Evolutionary conservation across 176 grass and related monocot species (phyloP).

Genomic region (Poa annua): DNA sequence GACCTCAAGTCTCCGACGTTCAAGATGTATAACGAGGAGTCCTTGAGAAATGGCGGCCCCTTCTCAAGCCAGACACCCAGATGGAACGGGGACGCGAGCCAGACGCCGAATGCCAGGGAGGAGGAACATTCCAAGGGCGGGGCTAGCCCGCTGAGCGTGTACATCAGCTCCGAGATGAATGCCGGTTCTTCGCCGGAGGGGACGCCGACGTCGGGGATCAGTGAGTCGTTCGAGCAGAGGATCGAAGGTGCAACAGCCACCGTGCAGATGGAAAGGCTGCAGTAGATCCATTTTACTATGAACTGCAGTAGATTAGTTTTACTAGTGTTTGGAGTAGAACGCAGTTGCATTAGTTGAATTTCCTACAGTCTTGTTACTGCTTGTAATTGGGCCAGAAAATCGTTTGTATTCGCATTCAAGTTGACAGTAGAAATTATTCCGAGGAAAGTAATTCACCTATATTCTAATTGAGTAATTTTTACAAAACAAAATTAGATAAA

Average conservation of each 20-base stretch:
- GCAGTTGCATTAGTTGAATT: not conserved
- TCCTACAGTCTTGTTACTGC: not conserved
- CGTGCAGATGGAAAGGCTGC: conserved; percentile 1
- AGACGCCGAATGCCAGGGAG: not conserved
- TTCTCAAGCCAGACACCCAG: not conserved
- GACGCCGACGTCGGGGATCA: not conserved
- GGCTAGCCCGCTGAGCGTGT: conserved; percentile 43
- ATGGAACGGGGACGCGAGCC: not conserved
- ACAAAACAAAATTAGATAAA: too few relatives aligned
- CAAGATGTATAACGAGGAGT: conserved; percentile 23
- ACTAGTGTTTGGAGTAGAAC: not conserved
- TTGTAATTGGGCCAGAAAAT: not conserved
- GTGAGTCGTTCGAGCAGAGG: conserved; percentile 33
- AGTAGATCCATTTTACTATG: not conserved
- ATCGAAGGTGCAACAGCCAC: conserved; percentile 15
- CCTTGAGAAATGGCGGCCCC: not conserved
- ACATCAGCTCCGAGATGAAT: conserved; percentile 36
- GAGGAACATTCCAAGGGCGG: not conserved
- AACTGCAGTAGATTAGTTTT: not conserved
- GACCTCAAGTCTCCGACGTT: conserved; percentile 42
- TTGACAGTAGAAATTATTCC: too few relatives aligned
- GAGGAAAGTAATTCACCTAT: too few relatives aligned
- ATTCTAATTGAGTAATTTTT: too few relatives aligned
- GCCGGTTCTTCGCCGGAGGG: conserved; percentile 13
- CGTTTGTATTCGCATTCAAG: not conserved